phyloP scores from a whole-genome alignment of 345 rosid genomes.

The Populus ilicifolia region DNA sequence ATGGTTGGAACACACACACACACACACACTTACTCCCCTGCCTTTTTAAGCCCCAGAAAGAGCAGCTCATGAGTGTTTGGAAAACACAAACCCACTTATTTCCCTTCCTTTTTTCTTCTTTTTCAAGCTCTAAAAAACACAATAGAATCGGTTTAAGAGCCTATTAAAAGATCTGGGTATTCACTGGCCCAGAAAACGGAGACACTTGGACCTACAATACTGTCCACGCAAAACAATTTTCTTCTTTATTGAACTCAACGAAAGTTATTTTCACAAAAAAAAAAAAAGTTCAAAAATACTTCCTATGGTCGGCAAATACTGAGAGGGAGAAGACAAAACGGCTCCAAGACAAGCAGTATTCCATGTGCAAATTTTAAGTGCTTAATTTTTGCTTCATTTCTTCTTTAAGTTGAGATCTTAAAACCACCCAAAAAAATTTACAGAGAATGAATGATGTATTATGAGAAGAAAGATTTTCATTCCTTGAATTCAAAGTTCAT shows the following conservation, averaged over 20 bases:
- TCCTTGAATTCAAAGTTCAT: background rate
- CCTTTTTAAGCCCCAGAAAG: background rate
- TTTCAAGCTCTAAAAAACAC: slow-evolving; percentile 1
- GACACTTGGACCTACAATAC: slow-evolving; percentile 14
- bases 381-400: background rate
- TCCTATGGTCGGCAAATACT: background rate
- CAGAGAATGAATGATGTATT: background rate
- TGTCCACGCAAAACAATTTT: background rate
- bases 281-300: background rate
- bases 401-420: background rate
- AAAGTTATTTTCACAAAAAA: background rate
- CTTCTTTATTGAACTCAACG: background rate
- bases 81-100: background rate
- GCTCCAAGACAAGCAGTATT: background rate
- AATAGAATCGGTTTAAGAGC: background rate
- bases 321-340: background rate
- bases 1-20: background rate
- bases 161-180: slow-evolving; percentile 11
- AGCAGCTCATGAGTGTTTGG: background rate
- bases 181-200: slow-evolving; percentile 11
- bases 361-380: background rate
- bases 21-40: background rate
- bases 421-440: background rate
- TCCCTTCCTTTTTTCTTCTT: background rate
- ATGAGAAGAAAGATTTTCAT: background rate